Evolutionary conservation across 805 yeast genomes (phyloP), one percentile per base, ranked within the genome.

Genomic region (Saccharomycopsis schoenii): DNA sequence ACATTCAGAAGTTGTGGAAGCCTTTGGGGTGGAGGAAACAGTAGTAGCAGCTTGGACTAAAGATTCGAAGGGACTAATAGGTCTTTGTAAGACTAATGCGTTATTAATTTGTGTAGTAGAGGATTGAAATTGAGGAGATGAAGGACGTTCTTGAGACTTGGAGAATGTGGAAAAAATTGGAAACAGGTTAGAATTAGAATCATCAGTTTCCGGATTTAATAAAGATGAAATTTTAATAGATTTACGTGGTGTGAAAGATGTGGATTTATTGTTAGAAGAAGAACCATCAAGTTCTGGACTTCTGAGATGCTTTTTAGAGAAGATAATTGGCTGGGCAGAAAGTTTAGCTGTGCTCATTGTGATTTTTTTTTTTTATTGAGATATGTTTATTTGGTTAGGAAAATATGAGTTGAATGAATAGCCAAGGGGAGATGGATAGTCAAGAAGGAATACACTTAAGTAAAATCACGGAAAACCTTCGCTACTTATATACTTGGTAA

Each of bases 171-270:
- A 36, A 58, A 63, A 63, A 14, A 58, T 39, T 14, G 64, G 64
- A 55, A 63, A 63, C 39, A 51, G 54, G 29, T 60, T 60, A 9
- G 62, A 57, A 51, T 41, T 54, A 36, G 43, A 56, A 19, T 17
- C 24, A 6, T 58, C 63, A 19, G 59, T 56, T 15, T 40, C 58
- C 42, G 56, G 34, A 40, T 63, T 63, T 34, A 63, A 57, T 15
- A 63, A 57, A 2, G 63, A 52, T 25, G 59, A 36, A 10, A 63
- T 63, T 37, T 61, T 63, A 21, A 63, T 58, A 2, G 65, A 40
- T 57, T 60, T 60, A 42, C 61, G 51, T 12, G 65, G 63, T 19
- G 63, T 60, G 41, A 42, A 41, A 29, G 52, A 47, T 21, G 52
- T 47, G 4, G 52, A 24, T 25, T 47, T 47, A 14, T 21, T 47